Evolutionary conservation across 306 rosid species (phyloP).

Genomic region (Phaseolus lunatus): DNA sequence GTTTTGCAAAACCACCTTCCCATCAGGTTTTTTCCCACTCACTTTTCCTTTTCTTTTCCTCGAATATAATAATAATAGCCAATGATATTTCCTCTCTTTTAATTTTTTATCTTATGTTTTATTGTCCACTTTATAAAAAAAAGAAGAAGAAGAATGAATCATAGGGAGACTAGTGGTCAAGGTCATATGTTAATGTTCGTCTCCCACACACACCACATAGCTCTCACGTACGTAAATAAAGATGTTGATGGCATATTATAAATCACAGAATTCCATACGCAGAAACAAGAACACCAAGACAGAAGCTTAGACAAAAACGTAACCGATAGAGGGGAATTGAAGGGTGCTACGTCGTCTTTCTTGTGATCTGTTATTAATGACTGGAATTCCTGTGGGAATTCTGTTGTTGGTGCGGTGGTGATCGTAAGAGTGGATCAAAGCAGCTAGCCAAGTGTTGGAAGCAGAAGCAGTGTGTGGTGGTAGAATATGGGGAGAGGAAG

Average conservation of each 20-base stretch:
- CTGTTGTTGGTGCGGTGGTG: not conserved
- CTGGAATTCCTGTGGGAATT: not conserved
- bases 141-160: not conserved
- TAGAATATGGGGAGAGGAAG: conserved; percentile 76
- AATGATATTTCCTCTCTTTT: not conserved
- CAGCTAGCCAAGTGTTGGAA: not conserved
- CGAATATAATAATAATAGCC: conserved; percentile 36
- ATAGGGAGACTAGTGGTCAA: not conserved
- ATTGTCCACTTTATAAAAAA: not conserved
- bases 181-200: not conserved
- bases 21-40: not conserved
- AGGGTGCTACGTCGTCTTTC: not conserved
- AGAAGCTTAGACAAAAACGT: not conserved
- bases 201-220: not conserved
- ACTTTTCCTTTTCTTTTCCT: not conserved
- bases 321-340: not conserved
- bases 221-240: conserved; percentile 26
- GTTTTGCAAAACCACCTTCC: conserved; percentile 25
- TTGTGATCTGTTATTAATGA: not conserved
- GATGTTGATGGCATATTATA: not conserved
- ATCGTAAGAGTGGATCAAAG: not conserved
- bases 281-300: not conserved
- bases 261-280: not conserved
- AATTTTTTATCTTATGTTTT: not conserved
- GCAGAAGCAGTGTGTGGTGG: not conserved